phyloP scores from a whole-genome alignment of 1,284 basidiomycete genomes.

The Ganoderma boninense region DNA sequence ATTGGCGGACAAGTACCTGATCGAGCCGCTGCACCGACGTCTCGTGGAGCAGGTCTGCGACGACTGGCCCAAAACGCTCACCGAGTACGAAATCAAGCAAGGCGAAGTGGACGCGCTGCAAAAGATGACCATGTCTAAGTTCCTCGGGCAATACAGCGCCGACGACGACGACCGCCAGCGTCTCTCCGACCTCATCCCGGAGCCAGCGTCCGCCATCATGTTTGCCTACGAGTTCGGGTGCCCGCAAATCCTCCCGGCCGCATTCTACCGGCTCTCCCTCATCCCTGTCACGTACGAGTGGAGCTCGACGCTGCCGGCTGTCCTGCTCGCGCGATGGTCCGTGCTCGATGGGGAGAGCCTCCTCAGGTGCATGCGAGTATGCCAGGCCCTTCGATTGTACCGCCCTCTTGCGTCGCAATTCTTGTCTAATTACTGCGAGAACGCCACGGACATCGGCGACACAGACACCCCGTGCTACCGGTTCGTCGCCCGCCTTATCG shows the following conservation, averaged over 20 bases:
- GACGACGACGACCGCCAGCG: background rate
- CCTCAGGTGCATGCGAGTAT: slow-evolving; percentile 18
- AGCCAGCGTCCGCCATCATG: slow-evolving; percentile 61
- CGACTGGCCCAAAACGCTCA: background rate
- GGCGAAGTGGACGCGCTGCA: background rate
- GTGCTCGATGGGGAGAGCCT: slow-evolving; percentile 22
- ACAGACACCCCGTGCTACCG: background rate
- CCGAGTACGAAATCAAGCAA: background rate
- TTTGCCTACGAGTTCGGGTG: slow-evolving; percentile 66
- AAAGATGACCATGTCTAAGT: background rate
- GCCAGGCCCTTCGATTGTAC: background rate
- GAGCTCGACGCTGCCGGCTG: background rate
- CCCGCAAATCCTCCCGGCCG: slow-evolving; percentile 61
- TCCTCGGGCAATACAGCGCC: background rate
- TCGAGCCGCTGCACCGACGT: background rate
- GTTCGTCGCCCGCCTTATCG: background rate
- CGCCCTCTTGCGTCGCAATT: background rate
- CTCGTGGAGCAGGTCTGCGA: slow-evolving; percentile 3
- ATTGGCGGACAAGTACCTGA: slow-evolving; percentile 6
- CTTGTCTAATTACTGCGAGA: background rate
- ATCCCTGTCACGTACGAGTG: slow-evolving; percentile 18
- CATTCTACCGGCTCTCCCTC: slow-evolving; percentile 65
- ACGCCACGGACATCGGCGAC: no score
- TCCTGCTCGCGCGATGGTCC: slow-evolving; percentile 17
- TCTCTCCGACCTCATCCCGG: slow-evolving; percentile 24